Base-by-base conservation (phyloP, 495 filamentous ascomycete genomes). In the Aspergillus biplanus region DNA sequence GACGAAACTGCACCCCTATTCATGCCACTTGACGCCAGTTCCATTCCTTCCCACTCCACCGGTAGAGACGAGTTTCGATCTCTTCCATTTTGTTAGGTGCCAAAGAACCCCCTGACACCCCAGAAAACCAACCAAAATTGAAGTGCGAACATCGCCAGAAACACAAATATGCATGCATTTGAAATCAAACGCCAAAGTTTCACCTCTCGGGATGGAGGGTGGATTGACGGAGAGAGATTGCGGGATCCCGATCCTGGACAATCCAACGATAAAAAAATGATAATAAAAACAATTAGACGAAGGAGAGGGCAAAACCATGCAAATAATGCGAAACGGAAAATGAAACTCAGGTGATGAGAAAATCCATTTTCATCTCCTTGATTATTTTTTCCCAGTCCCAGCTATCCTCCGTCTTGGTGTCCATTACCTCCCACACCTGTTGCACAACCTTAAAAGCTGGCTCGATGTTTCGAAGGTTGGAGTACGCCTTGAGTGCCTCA, bases 341-440 rank as follows among this genome's bases (percentile, higher is more conserved):
- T 49, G 63, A 37, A 27, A 12, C 33, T 63, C 49, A 91, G 65
- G 89, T 90, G 63, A 89, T 86, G 50, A 95, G 78, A 73, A 97
- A 96, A 75, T 96, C 92, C 77, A 91, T 87, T 21, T 87, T 89
- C 82, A 92, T 87, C 27, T 83, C 75, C 39, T 83, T 80, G 47
- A 93, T 92, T 57, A 96, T 89, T 49, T 83, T 85, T 70, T 96
- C 91, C 93, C 92, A 96, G 73, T 97, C 93, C 93, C 93, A 97
- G 54, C 85, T 87, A 37, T 84, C 79, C 75, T 92, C 91, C 33
- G 88, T 84, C 13, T 86, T 88, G 5, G 69, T 78, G 63, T 90
- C 90, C 92, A 97, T 97, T 37, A 92, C 78, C 52, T 85, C 80
- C 93, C 93, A 97, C 7, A 97, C 81, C 56, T 84, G 84, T 68